A percentile compares a stretch with the other conserved stretches of the same genome.
Conservation (phyloP, 2,329 filamentous ascomycete genomes). For the Claviceps sp. region DNA sequence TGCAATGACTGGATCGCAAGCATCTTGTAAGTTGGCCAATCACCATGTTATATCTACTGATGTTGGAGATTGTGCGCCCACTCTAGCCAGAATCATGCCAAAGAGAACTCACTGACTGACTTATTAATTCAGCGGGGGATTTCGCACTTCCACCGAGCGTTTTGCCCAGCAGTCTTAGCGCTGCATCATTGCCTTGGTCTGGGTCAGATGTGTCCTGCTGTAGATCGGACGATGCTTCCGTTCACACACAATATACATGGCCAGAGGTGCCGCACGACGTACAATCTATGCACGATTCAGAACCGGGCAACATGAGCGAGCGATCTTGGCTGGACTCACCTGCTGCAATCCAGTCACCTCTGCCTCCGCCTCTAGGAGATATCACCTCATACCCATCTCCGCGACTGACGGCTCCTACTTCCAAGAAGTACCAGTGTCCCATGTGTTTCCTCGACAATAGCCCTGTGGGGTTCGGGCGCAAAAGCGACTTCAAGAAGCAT, state of each 20-base stretch:
- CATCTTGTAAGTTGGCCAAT: constrained; percentile 20
- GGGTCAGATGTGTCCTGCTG: constrained; percentile 27
- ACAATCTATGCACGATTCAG: constrained; percentile 21
- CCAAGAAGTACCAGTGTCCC: constrained; percentile 31
- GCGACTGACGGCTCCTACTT: constrained; percentile 22
- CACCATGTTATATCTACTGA: neutral
- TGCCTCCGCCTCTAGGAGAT: constrained; percentile 17
- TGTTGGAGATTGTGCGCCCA: neutral
- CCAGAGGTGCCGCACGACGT: constrained; percentile 21
- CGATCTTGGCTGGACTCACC: constrained; percentile 29
- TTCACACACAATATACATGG: constrained; percentile 26
- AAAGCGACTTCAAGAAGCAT: constrained; percentile 36
- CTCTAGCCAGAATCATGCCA: neutral
- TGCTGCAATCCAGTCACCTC: constrained; percentile 21
- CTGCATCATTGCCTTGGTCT: constrained; percentile 28
- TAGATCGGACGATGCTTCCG: constrained; percentile 25
- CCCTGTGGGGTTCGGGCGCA: constrained; percentile 30
- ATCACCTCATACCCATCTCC: constrained; percentile 24
- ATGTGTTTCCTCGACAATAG: constrained; percentile 33
- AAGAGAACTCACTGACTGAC: neutral
- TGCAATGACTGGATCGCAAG: constrained; percentile 21
- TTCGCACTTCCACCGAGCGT: constrained; percentile 28
- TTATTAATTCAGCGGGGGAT: constrained; percentile 19
- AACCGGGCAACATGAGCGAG: constrained; percentile 20
- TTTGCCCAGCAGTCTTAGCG: constrained; percentile 26